These are phyloP conservation scores for Mortierella antarctica DNA, from an alignment of 192 early-diverging fungal species.

Conservation along the genomic window DNA sequence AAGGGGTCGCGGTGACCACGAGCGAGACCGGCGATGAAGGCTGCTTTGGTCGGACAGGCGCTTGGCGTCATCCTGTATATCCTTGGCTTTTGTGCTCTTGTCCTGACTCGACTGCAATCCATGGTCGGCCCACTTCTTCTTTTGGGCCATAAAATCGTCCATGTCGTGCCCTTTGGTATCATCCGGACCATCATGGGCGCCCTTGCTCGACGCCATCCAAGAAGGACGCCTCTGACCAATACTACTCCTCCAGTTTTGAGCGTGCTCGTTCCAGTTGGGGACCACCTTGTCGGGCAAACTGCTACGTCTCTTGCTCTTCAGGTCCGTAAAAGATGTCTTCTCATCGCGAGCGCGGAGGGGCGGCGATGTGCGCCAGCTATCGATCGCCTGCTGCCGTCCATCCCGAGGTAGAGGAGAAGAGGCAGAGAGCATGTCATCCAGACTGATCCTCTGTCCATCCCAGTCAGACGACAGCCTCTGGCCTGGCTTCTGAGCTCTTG, in stretches of 20 bases:
- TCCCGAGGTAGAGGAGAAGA: not conserved
- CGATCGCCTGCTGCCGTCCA: conserved; percentile 28
- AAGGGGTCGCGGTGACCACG: conserved; percentile 25
- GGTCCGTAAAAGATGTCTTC: conserved; percentile 10
- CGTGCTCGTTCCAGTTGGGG: conserved; percentile 47
- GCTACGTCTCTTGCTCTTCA: conserved; percentile 48
- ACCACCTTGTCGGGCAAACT: conserved; percentile 53
- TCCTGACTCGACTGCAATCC: not conserved
- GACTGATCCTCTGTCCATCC: conserved; percentile 28
- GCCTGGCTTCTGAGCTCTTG: not conserved
- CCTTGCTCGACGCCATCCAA: conserved; percentile 29
- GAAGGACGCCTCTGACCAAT: conserved; percentile 45
- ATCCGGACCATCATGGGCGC: not conserved
- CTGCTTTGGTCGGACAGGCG: conserved; percentile 28
- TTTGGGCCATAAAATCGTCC: conserved; percentile 8
- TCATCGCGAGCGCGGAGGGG: conserved; percentile 17
- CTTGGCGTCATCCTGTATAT: conserved; percentile 2
- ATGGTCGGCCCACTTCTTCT: not conserved
- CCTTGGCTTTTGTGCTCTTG: not conserved
- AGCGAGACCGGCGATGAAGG: conserved; percentile 36
- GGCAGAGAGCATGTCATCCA: conserved; percentile 36
- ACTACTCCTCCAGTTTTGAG: conserved; percentile 36
- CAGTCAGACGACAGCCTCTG: conserved; percentile 10
- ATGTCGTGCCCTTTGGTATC: not conserved
- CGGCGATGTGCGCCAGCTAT: conserved; percentile 44